These are phyloP conservation scores for Pleomassaria siparia DNA, from an alignment of 2,329 filamentous ascomycete species.

Conservation along the genomic window DNA sequence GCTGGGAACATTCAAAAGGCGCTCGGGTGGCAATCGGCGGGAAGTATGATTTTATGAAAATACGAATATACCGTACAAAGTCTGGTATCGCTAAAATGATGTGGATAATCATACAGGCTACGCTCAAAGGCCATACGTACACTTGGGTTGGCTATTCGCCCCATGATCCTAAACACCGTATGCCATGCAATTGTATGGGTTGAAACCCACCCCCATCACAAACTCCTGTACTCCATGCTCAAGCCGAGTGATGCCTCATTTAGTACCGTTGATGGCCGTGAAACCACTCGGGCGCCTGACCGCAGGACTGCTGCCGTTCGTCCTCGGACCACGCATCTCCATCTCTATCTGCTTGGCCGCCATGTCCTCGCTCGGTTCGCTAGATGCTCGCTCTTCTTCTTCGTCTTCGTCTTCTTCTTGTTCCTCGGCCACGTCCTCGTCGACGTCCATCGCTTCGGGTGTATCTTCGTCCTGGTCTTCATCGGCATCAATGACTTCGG, in stretches of 20 bases:
- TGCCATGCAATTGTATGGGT: slow-evolving; percentile 15
- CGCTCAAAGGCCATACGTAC: no score
- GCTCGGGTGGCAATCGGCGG: no score
- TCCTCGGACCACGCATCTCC: slow-evolving; percentile 39
- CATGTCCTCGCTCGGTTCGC: slow-evolving; percentile 31
- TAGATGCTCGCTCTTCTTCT: slow-evolving; percentile 18
- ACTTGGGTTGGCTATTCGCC: no score
- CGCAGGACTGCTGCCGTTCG: slow-evolving; percentile 12
- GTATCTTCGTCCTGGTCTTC: slow-evolving; percentile 2
- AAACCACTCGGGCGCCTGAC: slow-evolving; percentile 28
- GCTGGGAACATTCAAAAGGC: no score
- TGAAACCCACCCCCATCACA: background rate
- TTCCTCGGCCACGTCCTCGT: no score
- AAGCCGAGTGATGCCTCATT: slow-evolving; percentile 5
- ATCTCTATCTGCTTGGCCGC: slow-evolving; percentile 44
- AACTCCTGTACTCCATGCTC: background rate
- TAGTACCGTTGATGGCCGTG: slow-evolving; percentile 37
- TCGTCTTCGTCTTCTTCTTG: no score
- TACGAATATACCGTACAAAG: background rate
- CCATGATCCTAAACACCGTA: slow-evolving; percentile 7
- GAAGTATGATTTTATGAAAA: background rate
- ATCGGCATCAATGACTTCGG: slow-evolving; percentile 3
- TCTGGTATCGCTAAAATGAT: no score
- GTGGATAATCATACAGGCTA: no score
- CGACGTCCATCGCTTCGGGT: slow-evolving; percentile 23